These are phyloP conservation scores for Talaromyces atroroseus DNA, from an alignment of 2,329 filamentous ascomycete species.

Conservation along the genomic window DNA sequence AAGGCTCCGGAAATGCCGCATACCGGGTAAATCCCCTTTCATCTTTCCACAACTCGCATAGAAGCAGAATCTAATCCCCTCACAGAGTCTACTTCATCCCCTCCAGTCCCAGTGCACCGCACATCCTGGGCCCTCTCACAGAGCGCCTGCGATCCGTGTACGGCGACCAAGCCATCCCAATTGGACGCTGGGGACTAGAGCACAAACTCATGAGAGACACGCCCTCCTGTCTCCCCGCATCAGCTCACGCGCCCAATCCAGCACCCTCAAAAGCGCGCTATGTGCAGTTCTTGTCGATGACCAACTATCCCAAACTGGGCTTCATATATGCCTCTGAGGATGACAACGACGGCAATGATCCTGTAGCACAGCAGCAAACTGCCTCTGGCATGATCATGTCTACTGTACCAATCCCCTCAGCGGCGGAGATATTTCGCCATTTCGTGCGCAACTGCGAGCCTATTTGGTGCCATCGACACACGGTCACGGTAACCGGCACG, in stretches of 20 bases:
- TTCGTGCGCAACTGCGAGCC: constrained; percentile 38
- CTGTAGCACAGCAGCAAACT: constrained; percentile 1
- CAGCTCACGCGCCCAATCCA: constrained; percentile 24
- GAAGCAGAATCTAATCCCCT: background rate
- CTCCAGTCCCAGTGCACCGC: constrained; percentile 35
- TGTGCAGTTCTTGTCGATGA: constrained; percentile 39
- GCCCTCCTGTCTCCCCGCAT: constrained; percentile 33
- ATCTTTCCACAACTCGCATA: background rate
- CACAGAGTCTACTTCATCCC: constrained; percentile 40
- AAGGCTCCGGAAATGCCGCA: background rate
- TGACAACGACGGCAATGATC: constrained; percentile 6
- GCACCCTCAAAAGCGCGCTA: constrained; percentile 29
- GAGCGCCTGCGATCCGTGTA: constrained; percentile 35
- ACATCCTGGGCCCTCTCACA: constrained; percentile 28
- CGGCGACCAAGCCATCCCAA: constrained; percentile 29
- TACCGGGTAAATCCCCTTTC: background rate
- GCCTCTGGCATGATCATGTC: constrained; percentile 33
- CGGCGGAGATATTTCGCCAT: constrained; percentile 34
- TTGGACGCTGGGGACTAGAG: constrained; percentile 37
- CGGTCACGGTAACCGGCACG: constrained; percentile 31
- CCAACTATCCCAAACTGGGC: constrained; percentile 35
- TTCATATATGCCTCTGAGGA: constrained; percentile 38
- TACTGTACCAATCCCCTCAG: constrained; percentile 31
- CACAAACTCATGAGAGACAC: constrained; percentile 42
- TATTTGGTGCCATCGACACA: constrained; percentile 39